A percentile compares a stretch with the other conserved stretches of the same genome.
Conservation (phyloP, 345 rosid species). For the Eucalyptus rudis region DNA sequence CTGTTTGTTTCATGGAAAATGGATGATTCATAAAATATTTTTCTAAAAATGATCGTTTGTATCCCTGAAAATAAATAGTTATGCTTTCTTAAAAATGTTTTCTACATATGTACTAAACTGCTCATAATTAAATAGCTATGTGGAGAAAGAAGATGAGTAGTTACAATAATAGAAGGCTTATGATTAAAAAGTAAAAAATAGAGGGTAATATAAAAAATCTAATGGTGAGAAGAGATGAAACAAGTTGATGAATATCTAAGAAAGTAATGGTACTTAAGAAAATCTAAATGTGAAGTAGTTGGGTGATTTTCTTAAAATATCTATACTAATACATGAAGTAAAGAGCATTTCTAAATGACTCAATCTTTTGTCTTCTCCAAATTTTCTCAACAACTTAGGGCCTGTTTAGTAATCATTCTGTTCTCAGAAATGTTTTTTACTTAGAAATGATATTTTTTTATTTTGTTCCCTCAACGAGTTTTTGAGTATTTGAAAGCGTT, state of each 20-base stretch:
- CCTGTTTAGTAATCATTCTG: accelerated
- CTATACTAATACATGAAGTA: not conserved
- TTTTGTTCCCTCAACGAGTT: too few relatives aligned
- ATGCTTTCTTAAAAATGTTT: too few relatives aligned
- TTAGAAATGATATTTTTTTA: too few relatives aligned
- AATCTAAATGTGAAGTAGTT: not conserved
- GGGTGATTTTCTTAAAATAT: not conserved
- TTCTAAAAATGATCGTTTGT: too few relatives aligned
- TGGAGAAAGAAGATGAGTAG: not conserved
- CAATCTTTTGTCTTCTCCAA: not conserved
- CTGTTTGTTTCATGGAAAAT: too few relatives aligned
- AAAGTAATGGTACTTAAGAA: not conserved
- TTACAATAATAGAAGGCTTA: not conserved
- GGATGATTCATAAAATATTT: too few relatives aligned
- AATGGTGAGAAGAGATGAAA: not conserved
- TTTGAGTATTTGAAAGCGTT: too few relatives aligned
- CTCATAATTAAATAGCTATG: too few relatives aligned
- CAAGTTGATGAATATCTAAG: not conserved
- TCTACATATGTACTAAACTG: too few relatives aligned
- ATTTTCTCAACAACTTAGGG: accelerated
- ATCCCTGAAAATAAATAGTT: too few relatives aligned
- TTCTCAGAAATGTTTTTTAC: accelerated
- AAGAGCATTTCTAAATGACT: not conserved
- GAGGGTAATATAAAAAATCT: not conserved
- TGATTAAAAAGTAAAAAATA: too few relatives aligned